phyloP scores from a whole-genome alignment of 352 stramenopile genomes.

The Phytopythium aichiense region DNA sequence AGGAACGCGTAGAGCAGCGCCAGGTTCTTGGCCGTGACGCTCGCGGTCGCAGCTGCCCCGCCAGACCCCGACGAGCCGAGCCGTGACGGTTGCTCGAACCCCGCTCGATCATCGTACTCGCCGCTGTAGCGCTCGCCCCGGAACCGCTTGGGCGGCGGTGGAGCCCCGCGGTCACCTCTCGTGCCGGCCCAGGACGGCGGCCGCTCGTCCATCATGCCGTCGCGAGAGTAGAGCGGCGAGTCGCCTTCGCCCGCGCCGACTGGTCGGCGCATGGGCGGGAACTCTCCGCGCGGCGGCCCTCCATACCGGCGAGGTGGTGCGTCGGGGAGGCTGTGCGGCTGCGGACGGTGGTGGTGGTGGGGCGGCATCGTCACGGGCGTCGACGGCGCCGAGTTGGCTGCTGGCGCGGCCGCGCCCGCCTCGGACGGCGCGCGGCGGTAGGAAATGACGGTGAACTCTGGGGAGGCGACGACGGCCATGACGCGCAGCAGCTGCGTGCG shows the following conservation, averaged over 20 bases:
- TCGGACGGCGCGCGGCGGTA: slow-evolving; percentile 52
- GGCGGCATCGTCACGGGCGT: background rate
- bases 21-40: slow-evolving; percentile 60
- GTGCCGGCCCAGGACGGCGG: background rate
- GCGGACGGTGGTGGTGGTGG: background rate
- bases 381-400: background rate
- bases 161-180: background rate
- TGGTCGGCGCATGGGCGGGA: background rate
- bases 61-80: background rate
- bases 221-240: background rate
- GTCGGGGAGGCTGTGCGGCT: background rate
- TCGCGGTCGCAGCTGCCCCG: slow-evolving; percentile 4
- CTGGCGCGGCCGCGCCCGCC: background rate
- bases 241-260: background rate
- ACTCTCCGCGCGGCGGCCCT: background rate
- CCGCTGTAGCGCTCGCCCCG: background rate
- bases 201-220: background rate
- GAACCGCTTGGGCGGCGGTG: background rate
- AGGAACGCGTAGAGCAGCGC: slow-evolving; percentile 46
- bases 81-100: background rate
- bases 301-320: background rate
- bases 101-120: background rate
- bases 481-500: slow-evolving; percentile 39
- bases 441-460: slow-evolving; percentile 72
- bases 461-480: slow-evolving; percentile 40